Base-by-base conservation (phyloP, 2,329 filamentous ascomycete genomes). In the Cladosporium sp. region DNA sequence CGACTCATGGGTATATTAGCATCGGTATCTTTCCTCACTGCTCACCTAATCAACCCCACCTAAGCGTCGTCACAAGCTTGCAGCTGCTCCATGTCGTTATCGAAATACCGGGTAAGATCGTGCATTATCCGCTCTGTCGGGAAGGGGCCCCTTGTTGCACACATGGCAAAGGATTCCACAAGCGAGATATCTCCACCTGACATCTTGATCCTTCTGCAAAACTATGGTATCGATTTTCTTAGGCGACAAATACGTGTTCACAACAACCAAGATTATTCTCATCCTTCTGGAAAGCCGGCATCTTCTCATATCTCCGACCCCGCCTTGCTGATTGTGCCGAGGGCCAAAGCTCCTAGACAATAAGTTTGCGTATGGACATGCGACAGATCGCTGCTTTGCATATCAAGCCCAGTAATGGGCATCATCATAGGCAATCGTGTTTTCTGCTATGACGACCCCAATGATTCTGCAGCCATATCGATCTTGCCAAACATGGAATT, bases 31-130 rank as follows among this genome's bases (percentile, higher is more conserved):
- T 14, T 32, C 32, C 56, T 43, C 23, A 2, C 32, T 58, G 56
- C 56, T 58, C 56, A 58, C 30, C 56, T 58, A 58, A 58, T 34
- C 56, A 39, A 43, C 56, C 56, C 56, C 56, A 58, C 56, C 56
- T 13, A 13, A 46, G 39, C 39, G 30, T 54, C 51, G 16, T 54
- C 25, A 54, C 51, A 54, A 54, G 26, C 28, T 30, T 21, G 49
- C 49, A 11, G 23, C 16, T n/a, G n/a, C 16, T 14, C 25, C 16
- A 16, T 18, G 25, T 30, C 13, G 51, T 14, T 54, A 32, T 54
- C 51, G 51, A 54, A 53, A 28, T n/a, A 13, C 28, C 51, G 51
- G 26, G 30, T 54, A 54, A 54, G 30, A 54, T n/a, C 39, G 51
- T 54, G 51, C 51, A 30, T 54, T 54, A 54, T 30, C 51, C 51